Evolutionary conservation across 768 basidiomycete genomes (phyloP).

Genomic region (Leccinellum luteum): DNA sequence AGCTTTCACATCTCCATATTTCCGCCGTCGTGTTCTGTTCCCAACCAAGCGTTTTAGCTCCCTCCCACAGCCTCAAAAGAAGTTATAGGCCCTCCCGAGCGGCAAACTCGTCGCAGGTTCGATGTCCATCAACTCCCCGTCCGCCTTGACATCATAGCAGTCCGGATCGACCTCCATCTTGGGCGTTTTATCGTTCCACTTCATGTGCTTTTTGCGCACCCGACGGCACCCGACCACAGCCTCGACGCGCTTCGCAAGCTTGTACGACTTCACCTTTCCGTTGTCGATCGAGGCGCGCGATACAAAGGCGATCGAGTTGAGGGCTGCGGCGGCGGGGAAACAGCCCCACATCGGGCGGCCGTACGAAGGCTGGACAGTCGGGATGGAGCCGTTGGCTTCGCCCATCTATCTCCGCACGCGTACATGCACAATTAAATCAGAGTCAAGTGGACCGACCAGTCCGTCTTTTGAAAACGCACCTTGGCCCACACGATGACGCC

Average conservation of each 20-base stretch:
- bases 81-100: slow-evolving; percentile 70
- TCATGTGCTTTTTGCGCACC: slow-evolving; percentile 88
- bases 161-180: slow-evolving; percentile 91
- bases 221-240: slow-evolving; percentile 75
- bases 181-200: slow-evolving; percentile 83
- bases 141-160: slow-evolving; percentile 79
- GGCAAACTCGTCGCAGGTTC: slow-evolving; percentile 69
- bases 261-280: slow-evolving; percentile 62
- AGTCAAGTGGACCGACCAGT: background rate
- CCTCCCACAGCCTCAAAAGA: slow-evolving; percentile 55
- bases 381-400: slow-evolving; percentile 95
- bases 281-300: slow-evolving; percentile 64
- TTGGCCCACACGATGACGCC: slow-evolving; percentile 91
- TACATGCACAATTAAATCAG: background rate
- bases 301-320: slow-evolving; percentile 85
- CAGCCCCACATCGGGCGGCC: slow-evolving; percentile 94
- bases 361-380: slow-evolving; percentile 87
- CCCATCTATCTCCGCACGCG: slow-evolving; percentile 58
- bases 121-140: slow-evolving; percentile 75
- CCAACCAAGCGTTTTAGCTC: background rate
- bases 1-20: background rate
- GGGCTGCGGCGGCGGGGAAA: slow-evolving; percentile 70
- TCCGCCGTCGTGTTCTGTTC: background rate
- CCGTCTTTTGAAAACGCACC: slow-evolving; percentile 40
- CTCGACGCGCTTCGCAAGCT: slow-evolving; percentile 66